Percentiles rank a stretch among this genome's conserved stretches.
Conservation (phyloP, 2,329 filamentous ascomycete species). For the Aureobasidium mangrovei region DNA sequence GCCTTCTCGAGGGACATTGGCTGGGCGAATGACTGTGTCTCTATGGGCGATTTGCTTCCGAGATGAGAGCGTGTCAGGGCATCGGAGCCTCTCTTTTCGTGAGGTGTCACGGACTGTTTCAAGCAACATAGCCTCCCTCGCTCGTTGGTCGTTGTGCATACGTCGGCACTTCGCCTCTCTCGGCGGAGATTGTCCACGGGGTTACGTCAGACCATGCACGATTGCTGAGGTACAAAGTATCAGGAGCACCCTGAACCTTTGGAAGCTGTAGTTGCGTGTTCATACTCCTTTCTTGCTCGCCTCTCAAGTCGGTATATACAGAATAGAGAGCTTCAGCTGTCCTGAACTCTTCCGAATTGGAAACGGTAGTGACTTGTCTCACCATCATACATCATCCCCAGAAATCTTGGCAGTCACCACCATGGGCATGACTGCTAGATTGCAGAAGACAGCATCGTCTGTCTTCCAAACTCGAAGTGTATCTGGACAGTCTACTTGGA, state of each 20-base stretch:
- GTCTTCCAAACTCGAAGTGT: background rate
- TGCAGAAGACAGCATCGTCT: slow-evolving; percentile 1
- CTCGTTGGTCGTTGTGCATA: slow-evolving; percentile 10
- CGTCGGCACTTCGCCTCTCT: slow-evolving; percentile 1
- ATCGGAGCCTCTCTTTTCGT: background rate
- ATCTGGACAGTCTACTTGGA: background rate
- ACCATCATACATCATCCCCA: background rate
- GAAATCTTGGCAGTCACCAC: background rate
- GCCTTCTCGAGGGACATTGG: background rate
- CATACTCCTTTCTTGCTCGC: too few relatives aligned
- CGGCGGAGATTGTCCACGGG: background rate
- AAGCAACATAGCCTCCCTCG: slow-evolving; percentile 2
- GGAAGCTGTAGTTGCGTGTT: background rate
- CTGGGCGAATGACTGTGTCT: background rate
- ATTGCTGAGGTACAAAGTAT: background rate
- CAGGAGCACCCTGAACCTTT: background rate
- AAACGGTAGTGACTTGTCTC: background rate
- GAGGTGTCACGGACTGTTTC: slow-evolving; percentile 12
- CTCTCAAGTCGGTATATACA: background rate
- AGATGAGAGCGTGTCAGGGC: background rate
- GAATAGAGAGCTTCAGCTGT: background rate
- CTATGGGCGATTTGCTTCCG: background rate
- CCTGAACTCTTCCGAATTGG: background rate
- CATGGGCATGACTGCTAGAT: background rate
- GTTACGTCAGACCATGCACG: slow-evolving; percentile 7